Base-by-base conservation (phyloP, 2,329 filamentous ascomycete genomes). In the Geosmithia flava region DNA sequence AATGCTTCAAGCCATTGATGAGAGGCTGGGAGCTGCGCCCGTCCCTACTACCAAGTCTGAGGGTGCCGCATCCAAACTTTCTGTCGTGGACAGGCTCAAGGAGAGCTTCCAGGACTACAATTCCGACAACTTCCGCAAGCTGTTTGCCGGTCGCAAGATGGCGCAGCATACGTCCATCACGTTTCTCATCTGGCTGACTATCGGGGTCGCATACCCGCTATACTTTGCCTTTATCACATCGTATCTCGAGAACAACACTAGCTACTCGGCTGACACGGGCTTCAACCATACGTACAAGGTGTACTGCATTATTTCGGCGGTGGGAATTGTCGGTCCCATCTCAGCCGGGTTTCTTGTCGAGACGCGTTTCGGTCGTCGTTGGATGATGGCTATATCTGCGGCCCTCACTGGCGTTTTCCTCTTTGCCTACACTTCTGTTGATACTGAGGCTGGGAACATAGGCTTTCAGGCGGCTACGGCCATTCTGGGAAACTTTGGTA, bases 201-300 rank as follows among this genome's bases (percentile, higher is more conserved):
- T 71, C 29, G 68, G 68, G n/a, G 63, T 72, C 20, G 68, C 65
- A 1, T 71, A 71, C 52, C 69, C 69, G 4, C 59, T 72, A 0
- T 72, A 69, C 54, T 69, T 69, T 53, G 66, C 64, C 43, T 72
- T 71, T 48, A 65, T 72, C 45, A 67, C 68, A 1, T 68, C 66
- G 0, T 72, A 72, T 48, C 61, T 71, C 7, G 62, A 63, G 17
- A 67, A 60, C 7, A 63, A 66, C 47, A 62, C 59, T 45, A 57
- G 57, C 2, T 55, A 63, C 51, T 53, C 53, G 10, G 50, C 50
- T 20, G 49, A 58, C 45, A 51, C 48, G 10, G 58, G 55, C 2
- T 53, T 63, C 16, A 49, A 55, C 47, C 55, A 62, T 47, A 65
- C 62, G 0, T 64, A 65, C 48, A 62, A 58, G 53, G 51, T 62